Percentiles rank a stretch among this genome's conserved stretches.
Conservation (phyloP, 768 basidiomycete species). For the Candolleomyces aberdarensis region DNA sequence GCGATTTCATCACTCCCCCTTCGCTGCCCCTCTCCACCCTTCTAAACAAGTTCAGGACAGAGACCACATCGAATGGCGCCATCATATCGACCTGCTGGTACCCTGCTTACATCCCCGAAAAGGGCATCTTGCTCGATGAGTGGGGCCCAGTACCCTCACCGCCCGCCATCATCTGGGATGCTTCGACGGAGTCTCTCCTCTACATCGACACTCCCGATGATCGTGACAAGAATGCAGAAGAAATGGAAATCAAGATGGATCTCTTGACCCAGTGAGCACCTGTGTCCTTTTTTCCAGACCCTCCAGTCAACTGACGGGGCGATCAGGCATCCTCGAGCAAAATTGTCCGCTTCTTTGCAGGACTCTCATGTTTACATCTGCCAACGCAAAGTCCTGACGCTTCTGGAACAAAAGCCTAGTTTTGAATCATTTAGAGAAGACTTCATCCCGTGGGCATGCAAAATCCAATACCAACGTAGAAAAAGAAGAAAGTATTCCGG, state of each 20-base stretch:
- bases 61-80: constrained; percentile 58
- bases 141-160: constrained; percentile 52
- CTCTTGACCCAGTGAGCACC: constrained; percentile 59
- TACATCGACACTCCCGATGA: constrained; percentile 73
- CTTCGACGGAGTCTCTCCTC: constrained; percentile 59
- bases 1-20: constrained; percentile 84
- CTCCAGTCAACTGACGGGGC: constrained; percentile 2
- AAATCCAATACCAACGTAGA: constrained; percentile 69
- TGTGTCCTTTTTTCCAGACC: not conserved
- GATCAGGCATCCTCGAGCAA: constrained; percentile 66
- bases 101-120: constrained; percentile 46
- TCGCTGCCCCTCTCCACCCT: constrained; percentile 65
- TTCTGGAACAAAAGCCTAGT: constrained; percentile 61
- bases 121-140: constrained; percentile 56
- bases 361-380: constrained; percentile 95
- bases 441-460: constrained; percentile 90
- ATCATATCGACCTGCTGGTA: constrained; percentile 72
- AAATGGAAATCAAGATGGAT: constrained; percentile 72
- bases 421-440: constrained; percentile 87
- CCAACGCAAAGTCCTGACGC: constrained; percentile 67
- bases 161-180: constrained; percentile 66
- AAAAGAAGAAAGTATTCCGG: constrained; percentile 58
- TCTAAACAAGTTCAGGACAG: constrained; percentile 80
- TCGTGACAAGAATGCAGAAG: constrained; percentile 63
- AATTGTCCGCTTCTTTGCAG: constrained; percentile 62